Conservation (phyloP, 1,139 yeast species). For the Wickerhamomyces sp. region DNA sequence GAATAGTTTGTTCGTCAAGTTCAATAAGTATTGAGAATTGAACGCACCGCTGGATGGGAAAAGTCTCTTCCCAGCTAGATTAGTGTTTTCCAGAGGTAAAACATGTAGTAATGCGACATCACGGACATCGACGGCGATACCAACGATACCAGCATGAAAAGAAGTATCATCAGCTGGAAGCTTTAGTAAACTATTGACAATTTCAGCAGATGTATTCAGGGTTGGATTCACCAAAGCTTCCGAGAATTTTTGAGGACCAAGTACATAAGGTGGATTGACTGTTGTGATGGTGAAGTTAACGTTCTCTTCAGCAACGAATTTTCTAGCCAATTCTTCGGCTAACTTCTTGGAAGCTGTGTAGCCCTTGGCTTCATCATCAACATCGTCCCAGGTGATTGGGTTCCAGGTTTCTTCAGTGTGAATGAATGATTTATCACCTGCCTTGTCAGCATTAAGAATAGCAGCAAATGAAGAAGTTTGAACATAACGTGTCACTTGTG, state of each 20-base stretch:
- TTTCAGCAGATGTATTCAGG: constrained; percentile 38
- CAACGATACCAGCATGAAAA: constrained; percentile 19
- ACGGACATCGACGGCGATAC: constrained; percentile 35
- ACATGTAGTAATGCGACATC: constrained; percentile 41
- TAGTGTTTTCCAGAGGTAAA: constrained; percentile 40
- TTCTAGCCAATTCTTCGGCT: constrained; percentile 55
- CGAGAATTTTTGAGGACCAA: constrained; percentile 42
- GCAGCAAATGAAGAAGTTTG: constrained; percentile 54
- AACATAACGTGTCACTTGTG: constrained; percentile 45
- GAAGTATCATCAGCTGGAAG: constrained; percentile 21
- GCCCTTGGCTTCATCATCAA: constrained; percentile 30
- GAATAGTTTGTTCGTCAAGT: constrained; percentile 29
- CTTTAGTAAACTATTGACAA: constrained; percentile 22
- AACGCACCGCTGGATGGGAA: constrained; percentile 15
- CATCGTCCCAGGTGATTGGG: constrained; percentile 36
- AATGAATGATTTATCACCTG: constrained; percentile 21
- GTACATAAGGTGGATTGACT: constrained; percentile 30
- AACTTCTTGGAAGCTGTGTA: constrained; percentile 49
- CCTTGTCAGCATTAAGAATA: neutral
- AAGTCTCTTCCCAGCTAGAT: constrained; percentile 34
- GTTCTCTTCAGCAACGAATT: constrained; percentile 35
- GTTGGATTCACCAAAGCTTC: constrained; percentile 27
- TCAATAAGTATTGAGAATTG: constrained; percentile 27
- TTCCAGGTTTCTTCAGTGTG: constrained; percentile 40
- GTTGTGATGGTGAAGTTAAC: constrained; percentile 41